phyloP scores from a whole-genome alignment of 164 flowering plant genomes.

The Kalanchoe fedtschenkoi region DNA sequence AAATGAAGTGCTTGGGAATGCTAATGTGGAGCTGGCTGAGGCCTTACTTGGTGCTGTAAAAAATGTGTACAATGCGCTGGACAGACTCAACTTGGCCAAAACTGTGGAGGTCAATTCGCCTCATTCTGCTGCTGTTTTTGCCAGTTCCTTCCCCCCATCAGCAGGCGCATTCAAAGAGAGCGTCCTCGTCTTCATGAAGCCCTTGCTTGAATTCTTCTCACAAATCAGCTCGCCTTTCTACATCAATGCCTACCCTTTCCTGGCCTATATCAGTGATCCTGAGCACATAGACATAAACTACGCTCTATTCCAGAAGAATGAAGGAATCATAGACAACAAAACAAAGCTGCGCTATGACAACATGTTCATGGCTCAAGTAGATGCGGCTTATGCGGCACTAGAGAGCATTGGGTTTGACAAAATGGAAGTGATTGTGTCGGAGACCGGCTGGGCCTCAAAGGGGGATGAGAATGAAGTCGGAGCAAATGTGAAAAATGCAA shows the following conservation, averaged over 20 bases:
- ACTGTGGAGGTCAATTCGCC: constrained; percentile 49
- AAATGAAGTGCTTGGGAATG: constrained; percentile 59
- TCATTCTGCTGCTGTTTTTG: constrained; percentile 68
- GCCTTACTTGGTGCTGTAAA: constrained; percentile 55
- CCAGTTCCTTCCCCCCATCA: constrained; percentile 65
- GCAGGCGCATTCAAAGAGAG: constrained; percentile 50
- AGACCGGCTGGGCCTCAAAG: constrained; percentile 82
- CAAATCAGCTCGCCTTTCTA: constrained; percentile 56
- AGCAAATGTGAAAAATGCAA: constrained; percentile 46
- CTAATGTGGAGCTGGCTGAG: constrained; percentile 38
- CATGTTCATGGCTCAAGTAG: constrained; percentile 76
- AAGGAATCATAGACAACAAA: constrained; percentile 52
- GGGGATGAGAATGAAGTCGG: constrained; percentile 69
- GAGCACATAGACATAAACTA: constrained; percentile 54
- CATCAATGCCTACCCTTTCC: constrained; percentile 77
- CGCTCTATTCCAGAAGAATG: constrained; percentile 47
- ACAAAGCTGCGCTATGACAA: constrained; percentile 73
- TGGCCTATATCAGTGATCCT: constrained; percentile 67
- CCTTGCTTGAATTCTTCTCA: constrained; percentile 59
- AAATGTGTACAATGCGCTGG: constrained; percentile 52
- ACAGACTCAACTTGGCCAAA: constrained; percentile 22
- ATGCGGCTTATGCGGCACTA: constrained; percentile 67
- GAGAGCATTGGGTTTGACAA: constrained; percentile 54
- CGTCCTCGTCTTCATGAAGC: constrained; percentile 49
- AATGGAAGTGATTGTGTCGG: constrained; percentile 71